Conservation (phyloP, 257 asterid genomes). For the Nicotiana tabacum region DNA sequence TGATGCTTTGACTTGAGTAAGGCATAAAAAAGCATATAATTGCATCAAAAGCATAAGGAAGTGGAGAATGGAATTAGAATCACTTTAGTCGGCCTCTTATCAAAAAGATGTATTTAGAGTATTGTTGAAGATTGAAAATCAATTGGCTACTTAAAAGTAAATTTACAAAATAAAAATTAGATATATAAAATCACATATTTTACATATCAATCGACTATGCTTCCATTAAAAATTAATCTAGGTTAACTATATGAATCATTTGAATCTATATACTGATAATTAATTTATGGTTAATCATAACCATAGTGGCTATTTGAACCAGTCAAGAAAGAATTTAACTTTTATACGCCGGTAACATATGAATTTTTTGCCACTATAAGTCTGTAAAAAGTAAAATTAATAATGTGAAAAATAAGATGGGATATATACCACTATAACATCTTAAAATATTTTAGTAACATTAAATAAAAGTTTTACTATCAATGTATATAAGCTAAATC, state of each 20-base stretch:
- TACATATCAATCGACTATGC: not conserved
- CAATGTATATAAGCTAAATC: not conserved
- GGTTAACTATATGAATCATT: not conserved
- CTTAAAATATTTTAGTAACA: not conserved
- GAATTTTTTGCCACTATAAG: too few relatives aligned
- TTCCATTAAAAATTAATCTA: not conserved
- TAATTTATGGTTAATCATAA: not conserved
- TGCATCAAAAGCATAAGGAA: slow-evolving; percentile 25
- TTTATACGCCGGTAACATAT: too few relatives aligned
- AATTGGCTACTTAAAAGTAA: not conserved
- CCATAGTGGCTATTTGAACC: not conserved
- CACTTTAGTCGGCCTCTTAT: slow-evolving; percentile 38
- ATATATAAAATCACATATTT: not conserved
- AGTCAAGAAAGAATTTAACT: too few relatives aligned
- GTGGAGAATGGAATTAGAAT: slow-evolving; percentile 38
- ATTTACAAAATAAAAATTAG: not conserved
- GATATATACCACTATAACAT: not conserved
- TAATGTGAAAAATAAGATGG: not conserved
- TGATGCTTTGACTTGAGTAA: not conserved
- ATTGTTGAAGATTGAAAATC: slow-evolving; percentile 31
- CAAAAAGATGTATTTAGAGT: slow-evolving; percentile 25
- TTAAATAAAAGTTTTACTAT: not conserved
- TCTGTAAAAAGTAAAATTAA: not conserved
- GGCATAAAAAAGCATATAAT: not conserved
- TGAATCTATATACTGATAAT: not conserved